Evolutionary conservation across 2,329 filamentous ascomycete species (phyloP), one percentile per base, ranked within the genome.

Genomic region (Fusarium euwallaceae): DNA sequence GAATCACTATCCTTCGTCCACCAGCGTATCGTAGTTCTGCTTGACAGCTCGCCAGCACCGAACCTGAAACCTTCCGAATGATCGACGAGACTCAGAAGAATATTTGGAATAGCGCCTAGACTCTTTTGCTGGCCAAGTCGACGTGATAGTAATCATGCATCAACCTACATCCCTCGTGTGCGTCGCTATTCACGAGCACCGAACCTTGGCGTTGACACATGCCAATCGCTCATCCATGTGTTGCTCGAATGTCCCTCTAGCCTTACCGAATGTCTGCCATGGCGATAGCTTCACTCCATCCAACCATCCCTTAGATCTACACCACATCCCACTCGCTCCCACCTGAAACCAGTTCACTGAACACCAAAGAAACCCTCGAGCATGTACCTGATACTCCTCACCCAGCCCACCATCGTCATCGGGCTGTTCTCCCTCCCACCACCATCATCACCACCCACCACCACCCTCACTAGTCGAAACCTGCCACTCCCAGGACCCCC

Each of bases 341-440:
- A 29, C 36, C 48, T 66, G 37, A 55, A 62, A 63, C 64, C 34
- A 22, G 43, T 34, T 60, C 65, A 56, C 27, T 59, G 59, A 61
- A 16, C 24, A 24, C 53, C 20, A 34, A 58, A 58, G 29, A 60
- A 61, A 29, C 29, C 27, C 24, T 22, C 17, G 39, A 53, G 36
- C 32, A 72, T 70, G 72, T 72, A 74, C 64, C 69, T 20, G 59
- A 36, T 75, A 75, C 72, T n/a, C 56, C 43, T 53, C 41, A 4
- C 20, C 32, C 43, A 51, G 58, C 68, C 56, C 72, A 69, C 69
- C 69, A 72, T 65, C 59, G n/a, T 36, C 62, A 67, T 55, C 41
- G 61, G 45, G 27, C 60, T 53, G 24, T 62, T 62, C 29, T 27
- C 43, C 29, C 9, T 62, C n/a, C 60, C 37, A 61, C 60, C 60